A percentile compares a stretch with the other conserved stretches of the same genome.
Conservation (phyloP, 345 rosid genomes). For the Bruguiera parviflora region DNA sequence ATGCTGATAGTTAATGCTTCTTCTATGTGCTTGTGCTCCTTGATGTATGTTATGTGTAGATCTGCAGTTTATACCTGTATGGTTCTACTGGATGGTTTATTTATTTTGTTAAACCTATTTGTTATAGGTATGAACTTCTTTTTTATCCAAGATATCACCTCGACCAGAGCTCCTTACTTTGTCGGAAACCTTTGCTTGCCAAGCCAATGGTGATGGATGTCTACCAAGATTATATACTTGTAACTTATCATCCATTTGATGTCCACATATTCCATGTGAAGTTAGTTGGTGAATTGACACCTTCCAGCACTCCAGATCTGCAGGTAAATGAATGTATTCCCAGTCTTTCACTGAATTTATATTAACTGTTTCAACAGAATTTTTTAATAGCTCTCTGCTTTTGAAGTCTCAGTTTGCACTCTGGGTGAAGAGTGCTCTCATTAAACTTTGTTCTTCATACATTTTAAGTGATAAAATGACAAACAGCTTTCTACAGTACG, state of each 20-base stretch:
- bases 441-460: slow-evolving; percentile 46
- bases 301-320: slow-evolving; percentile 66
- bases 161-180: slow-evolving; percentile 87
- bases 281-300: slow-evolving; percentile 70
- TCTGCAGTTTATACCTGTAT: slow-evolving; percentile 4
- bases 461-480: slow-evolving; percentile 99
- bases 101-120: slow-evolving; percentile 7
- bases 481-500: slow-evolving; percentile 99
- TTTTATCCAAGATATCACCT: slow-evolving; percentile 97
- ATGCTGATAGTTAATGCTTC: slow-evolving; percentile 6
- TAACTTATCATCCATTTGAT: slow-evolving; percentile 84
- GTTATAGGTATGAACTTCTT: slow-evolving; percentile 81
- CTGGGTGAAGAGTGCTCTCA: slow-evolving; percentile 23
- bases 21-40: background rate
- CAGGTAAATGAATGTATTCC: slow-evolving; percentile 55
- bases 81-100: background rate
- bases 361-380: background rate
- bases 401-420: slow-evolving; percentile 25
- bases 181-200: slow-evolving; percentile 78
- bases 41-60: slow-evolving; percentile 5
- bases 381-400: slow-evolving; percentile 11
- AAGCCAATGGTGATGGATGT: slow-evolving; percentile 98
- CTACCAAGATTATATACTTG: slow-evolving; percentile 76
- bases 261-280: slow-evolving; percentile 87
- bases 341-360: slow-evolving; percentile 10